These are phyloP conservation scores for Aspergillus costaricaensis DNA, from an alignment of 2,329 filamentous ascomycete genomes.

Conservation along the genomic window DNA sequence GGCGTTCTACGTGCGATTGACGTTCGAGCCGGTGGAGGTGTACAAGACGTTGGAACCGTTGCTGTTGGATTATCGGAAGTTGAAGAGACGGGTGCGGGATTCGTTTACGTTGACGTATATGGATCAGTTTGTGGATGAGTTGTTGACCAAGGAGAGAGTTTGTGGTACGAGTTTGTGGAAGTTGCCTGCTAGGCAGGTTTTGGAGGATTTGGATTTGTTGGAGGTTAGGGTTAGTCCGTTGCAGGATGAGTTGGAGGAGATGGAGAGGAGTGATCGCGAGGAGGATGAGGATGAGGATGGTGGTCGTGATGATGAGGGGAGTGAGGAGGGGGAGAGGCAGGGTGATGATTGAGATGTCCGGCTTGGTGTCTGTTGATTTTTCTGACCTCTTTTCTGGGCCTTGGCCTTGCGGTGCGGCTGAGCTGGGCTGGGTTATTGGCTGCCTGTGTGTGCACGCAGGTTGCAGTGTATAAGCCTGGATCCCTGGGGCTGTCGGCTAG, in stretches of 20 bases:
- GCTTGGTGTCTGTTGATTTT: neutral
- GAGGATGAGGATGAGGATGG: conserved; percentile 21
- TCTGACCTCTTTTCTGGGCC: neutral
- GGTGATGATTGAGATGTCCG: conserved; percentile 31
- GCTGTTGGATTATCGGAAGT: conserved; percentile 77
- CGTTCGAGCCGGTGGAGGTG: conserved; percentile 77
- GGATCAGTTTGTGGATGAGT: conserved; percentile 91
- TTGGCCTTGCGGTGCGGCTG: neutral
- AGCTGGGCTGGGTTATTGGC: neutral
- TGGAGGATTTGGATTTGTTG: conserved; percentile 87
- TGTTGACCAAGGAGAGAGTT: conserved; percentile 83
- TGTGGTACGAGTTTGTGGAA: conserved; percentile 93
- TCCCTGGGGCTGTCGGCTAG: too few species aligned
- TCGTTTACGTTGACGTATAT: conserved; percentile 77
- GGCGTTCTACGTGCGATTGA: conserved; percentile 89
- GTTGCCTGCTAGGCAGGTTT: conserved; percentile 74
- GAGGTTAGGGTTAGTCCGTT: conserved; percentile 83
- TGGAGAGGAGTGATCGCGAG: conserved; percentile 39
- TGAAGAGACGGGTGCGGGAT: conserved; percentile 73
- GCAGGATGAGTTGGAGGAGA: conserved; percentile 61
- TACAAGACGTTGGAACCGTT: conserved; percentile 79
- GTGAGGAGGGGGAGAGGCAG: neutral
- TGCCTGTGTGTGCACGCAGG: neutral
- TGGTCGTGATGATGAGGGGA: conserved; percentile 19
- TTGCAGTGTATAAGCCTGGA: too few species aligned